Percentiles rank a stretch among this genome's conserved stretches.
Conservation (phyloP, 139 green algal genomes). For the Picochlorum sp. region DNA sequence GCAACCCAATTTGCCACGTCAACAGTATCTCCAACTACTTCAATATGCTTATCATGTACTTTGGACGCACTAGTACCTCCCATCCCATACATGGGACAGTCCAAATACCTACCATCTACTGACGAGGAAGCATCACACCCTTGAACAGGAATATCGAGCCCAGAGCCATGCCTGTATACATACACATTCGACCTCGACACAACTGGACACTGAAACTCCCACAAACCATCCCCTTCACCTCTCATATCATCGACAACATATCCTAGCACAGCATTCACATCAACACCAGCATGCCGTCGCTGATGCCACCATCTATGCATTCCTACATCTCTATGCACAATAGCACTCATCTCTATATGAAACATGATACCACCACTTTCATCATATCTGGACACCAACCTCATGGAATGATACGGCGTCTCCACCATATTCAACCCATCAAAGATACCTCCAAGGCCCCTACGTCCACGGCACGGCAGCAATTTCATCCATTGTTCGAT, state of each 20-base stretch:
- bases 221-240: constrained; percentile 13
- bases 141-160: neutral
- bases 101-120: neutral
- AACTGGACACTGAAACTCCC: constrained; percentile 36
- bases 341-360: neutral
- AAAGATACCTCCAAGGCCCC: constrained; percentile 19
- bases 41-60: neutral
- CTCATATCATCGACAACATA: no score
- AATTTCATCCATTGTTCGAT: constrained; percentile 85
- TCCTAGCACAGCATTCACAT: neutral
- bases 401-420: constrained; percentile 1
- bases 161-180: constrained; percentile 16
- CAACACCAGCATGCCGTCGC: neutral
- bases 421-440: neutral
- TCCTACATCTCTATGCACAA: neutral
- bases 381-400: neutral
- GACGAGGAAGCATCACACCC: neutral
- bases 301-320: neutral
- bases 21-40: no score
- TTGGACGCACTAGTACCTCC: neutral
- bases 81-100: neutral
- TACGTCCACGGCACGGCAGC: constrained; percentile 65
- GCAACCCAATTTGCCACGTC: no score
- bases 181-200: constrained; percentile 49
- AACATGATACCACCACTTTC: neutral